These are phyloP conservation scores for Leptographium wingfieldii DNA, from an alignment of 2,329 filamentous ascomycete species.

Conservation along the genomic window DNA sequence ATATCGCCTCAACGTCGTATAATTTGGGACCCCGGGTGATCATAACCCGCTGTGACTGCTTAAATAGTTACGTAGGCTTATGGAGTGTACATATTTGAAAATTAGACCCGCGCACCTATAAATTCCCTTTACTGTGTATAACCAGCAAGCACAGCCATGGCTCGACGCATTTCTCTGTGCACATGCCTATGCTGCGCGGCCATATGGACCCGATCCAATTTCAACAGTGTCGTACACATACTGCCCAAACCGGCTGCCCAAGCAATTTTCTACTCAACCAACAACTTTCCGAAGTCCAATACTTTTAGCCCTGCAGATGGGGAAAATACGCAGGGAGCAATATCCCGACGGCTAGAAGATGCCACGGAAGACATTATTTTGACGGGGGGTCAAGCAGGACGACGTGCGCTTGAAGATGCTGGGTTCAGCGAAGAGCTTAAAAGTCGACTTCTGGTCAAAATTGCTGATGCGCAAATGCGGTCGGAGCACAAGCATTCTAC, in stretches of 20 bases:
- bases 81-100: no score
- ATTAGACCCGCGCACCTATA: no score
- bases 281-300: neutral
- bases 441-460: conserved; percentile 40
- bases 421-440: conserved; percentile 54
- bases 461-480: conserved; percentile 42
- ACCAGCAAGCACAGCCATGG: neutral
- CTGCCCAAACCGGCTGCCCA: no score
- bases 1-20: no score
- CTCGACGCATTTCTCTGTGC: neutral
- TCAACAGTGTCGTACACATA: no score
- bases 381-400: conserved; percentile 46
- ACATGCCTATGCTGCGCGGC: neutral
- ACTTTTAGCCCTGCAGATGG: neutral
- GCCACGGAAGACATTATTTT: conserved; percentile 51
- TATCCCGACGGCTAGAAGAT: conserved; percentile 46
- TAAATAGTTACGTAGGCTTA: no score
- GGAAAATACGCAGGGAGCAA: conserved; percentile 25
- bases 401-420: conserved; percentile 45
- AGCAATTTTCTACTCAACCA: neutral
- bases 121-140: neutral
- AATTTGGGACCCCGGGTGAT: no score
- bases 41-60: no score
- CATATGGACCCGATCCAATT: no score
- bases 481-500: conserved; percentile 35